These are phyloP conservation scores for Wallacemonas collosoma DNA, from an alignment of 208 protist species.

Conservation along the genomic window DNA sequence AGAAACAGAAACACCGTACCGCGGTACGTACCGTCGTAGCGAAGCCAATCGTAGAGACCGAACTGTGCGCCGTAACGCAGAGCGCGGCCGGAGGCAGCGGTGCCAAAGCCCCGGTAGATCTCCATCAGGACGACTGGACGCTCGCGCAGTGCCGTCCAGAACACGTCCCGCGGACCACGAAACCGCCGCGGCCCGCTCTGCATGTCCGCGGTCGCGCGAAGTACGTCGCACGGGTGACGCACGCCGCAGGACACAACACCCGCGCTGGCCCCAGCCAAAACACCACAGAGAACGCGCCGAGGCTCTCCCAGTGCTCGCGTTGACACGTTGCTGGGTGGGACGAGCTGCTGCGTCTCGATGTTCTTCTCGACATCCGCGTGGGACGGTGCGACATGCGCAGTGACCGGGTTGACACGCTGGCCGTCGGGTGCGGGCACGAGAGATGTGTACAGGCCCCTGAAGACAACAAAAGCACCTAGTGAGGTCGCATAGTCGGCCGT, in stretches of 20 bases:
- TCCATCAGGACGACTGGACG: constrained; percentile 49
- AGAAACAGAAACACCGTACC: constrained; percentile 57
- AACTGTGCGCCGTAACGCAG: constrained; percentile 64
- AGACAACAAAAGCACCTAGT: constrained; percentile 40
- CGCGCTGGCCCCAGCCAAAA: constrained; percentile 54
- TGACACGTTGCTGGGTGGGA: background rate
- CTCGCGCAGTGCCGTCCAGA: constrained; percentile 59
- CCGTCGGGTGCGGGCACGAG: constrained; percentile 18
- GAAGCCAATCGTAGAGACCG: constrained; percentile 76
- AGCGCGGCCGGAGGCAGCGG: constrained; percentile 32
- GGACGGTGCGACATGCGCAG: background rate
- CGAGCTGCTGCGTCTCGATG: background rate
- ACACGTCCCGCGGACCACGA: constrained; percentile 54
- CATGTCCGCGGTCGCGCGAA: constrained; percentile 68
- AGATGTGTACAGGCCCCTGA: constrained; percentile 24
- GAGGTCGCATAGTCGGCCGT: constrained; percentile 43
- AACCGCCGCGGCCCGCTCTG: constrained; percentile 42
- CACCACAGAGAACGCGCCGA: constrained; percentile 28
- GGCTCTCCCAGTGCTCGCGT: background rate
- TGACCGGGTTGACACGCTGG: background rate
- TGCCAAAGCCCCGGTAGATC: constrained; percentile 58
- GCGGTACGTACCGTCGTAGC: constrained; percentile 78
- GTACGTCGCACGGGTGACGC: constrained; percentile 79
- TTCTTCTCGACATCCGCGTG: background rate
- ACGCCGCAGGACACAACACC: constrained; percentile 49